These are phyloP conservation scores for Mycena sanguinolenta DNA, from an alignment of 768 basidiomycete species.

Conservation along the genomic window DNA sequence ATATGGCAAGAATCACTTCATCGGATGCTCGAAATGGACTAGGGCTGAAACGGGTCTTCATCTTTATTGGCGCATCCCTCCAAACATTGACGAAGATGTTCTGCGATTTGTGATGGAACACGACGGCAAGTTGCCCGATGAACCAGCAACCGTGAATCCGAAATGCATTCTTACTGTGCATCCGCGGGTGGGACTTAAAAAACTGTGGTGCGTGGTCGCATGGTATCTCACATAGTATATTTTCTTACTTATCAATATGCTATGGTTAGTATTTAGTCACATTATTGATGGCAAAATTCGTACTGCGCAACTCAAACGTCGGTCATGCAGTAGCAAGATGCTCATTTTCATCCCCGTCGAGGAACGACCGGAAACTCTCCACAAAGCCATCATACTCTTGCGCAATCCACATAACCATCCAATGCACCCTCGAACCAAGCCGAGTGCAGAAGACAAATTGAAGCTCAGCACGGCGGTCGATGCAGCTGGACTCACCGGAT, in stretches of 20 bases:
- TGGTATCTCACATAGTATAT: not conserved
- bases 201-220: conserved; percentile 6
- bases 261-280: not conserved
- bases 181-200: not conserved
- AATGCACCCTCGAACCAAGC: conserved; percentile 13
- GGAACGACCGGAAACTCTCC: not conserved
- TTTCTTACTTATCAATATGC: not conserved
- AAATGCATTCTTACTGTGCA: conserved; percentile 19
- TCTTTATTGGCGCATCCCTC: conserved; percentile 8
- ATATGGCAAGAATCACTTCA: not conserved
- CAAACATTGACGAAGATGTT: conserved; percentile 4
- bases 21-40: conserved; percentile 3
- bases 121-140: conserved; percentile 1
- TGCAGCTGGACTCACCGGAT: not conserved
- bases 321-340: not conserved
- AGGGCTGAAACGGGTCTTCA: not conserved
- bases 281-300: not conserved
- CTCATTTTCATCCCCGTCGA: not conserved
- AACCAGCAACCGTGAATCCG: not conserved
- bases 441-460: conserved; percentile 1
- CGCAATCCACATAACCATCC: conserved; percentile 26
- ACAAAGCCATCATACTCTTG: conserved; percentile 6
- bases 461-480: conserved; percentile 8
- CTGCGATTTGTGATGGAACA: conserved; percentile 15
- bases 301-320: not conserved